Conservation (phyloP, 192 early-diverging fungal genomes). For the Coemansia sp. region DNA sequence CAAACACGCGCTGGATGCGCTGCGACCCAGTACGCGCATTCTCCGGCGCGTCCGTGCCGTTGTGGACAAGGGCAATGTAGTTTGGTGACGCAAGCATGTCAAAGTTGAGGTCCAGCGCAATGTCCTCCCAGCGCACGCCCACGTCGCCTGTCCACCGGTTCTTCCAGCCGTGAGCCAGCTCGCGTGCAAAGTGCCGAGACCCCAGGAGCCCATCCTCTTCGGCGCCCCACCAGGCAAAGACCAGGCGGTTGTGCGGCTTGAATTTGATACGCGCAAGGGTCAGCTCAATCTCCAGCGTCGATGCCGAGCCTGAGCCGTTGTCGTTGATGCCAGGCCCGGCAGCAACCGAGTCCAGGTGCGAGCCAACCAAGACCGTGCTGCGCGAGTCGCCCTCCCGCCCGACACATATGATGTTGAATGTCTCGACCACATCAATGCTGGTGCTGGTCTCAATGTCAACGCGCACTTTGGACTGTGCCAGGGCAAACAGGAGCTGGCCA, state of each 20-base stretch:
- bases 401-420: constrained; percentile 63
- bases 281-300: constrained; percentile 60
- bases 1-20: constrained; percentile 59
- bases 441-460: constrained; percentile 54
- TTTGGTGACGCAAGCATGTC: constrained; percentile 75
- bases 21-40: constrained; percentile 51
- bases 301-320: constrained; percentile 62
- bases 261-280: constrained; percentile 49
- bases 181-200: constrained; percentile 58
- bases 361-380: constrained; percentile 59
- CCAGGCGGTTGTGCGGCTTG: constrained; percentile 55
- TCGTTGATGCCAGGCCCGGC: constrained; percentile 70
- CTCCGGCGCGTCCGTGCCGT: constrained; percentile 60
- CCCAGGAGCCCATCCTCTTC: constrained; percentile 70
- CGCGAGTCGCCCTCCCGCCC: constrained; percentile 46
- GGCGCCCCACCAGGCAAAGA: constrained; percentile 74
- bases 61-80: constrained; percentile 62
- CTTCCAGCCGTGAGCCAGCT: constrained; percentile 44
- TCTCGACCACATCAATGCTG: constrained; percentile 54
- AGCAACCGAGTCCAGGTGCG: constrained; percentile 68
- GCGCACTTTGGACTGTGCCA: constrained; percentile 12
- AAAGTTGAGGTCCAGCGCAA: constrained; percentile 66
- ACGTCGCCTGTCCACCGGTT: constrained; percentile 38
- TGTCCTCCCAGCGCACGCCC: constrained; percentile 35
- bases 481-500: constrained; percentile 51